Evolutionary conservation across 352 stramenopile genomes (phyloP).

Genomic region (Phytophthora fragariae): DNA sequence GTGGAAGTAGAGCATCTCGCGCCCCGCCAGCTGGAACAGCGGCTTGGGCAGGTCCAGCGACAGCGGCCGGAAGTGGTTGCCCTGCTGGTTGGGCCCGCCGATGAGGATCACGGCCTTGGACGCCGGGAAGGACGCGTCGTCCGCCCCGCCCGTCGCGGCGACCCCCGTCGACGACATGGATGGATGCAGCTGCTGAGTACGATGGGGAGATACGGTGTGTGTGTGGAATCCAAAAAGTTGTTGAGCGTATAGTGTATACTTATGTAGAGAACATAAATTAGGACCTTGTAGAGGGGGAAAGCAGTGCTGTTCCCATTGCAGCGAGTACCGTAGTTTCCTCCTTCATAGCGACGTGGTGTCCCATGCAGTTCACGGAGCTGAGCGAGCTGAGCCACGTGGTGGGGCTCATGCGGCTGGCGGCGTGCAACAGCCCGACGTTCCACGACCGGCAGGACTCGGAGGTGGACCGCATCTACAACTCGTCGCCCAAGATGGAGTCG

Average conservation of each 20-base stretch:
- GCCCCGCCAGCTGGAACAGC: constrained; percentile 86
- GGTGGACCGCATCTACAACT: constrained; percentile 91
- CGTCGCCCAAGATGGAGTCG: constrained; percentile 89
- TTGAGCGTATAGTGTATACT: too few species aligned
- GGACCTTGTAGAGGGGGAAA: constrained; percentile 9
- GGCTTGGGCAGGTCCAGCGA: constrained; percentile 89
- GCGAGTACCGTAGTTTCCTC: background rate
- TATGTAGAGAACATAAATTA: too few species aligned
- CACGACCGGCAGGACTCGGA: constrained; percentile 91
- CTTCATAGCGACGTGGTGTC: background rate
- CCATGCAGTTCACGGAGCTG: constrained; percentile 91
- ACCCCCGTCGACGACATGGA: constrained; percentile 28
- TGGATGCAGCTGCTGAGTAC: background rate
- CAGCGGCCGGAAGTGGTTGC: constrained; percentile 89
- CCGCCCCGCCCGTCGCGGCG: constrained; percentile 31
- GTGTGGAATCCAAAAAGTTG: background rate
- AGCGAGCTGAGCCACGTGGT: constrained; percentile 89
- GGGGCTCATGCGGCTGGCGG: constrained; percentile 78
- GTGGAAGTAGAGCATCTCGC: constrained; percentile 91
- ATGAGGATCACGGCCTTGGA: constrained; percentile 91
- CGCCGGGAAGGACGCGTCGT: constrained; percentile 68
- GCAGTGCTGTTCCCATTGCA: too few species aligned
- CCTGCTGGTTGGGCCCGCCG: constrained; percentile 85
- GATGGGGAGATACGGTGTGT: background rate
- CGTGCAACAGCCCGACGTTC: constrained; percentile 90